Evolutionary conservation across 2,329 filamentous ascomycete genomes (phyloP).

Genomic region (Acephala macrosclerotiorum): DNA sequence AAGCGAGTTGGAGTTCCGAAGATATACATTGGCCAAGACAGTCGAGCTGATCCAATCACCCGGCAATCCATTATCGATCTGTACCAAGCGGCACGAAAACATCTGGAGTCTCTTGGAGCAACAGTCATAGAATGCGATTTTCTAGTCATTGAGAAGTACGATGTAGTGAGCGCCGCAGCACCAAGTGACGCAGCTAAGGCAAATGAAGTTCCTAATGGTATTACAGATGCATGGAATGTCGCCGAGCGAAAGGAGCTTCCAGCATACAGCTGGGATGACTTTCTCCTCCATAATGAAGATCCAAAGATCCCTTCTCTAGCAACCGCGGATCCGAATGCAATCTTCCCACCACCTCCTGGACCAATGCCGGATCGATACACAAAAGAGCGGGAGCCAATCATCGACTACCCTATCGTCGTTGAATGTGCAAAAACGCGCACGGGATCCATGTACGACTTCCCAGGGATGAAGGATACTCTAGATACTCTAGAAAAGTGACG

Average conservation of each 20-base stretch:
- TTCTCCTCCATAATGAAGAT: slow-evolving; percentile 22
- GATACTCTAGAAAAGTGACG: slow-evolving; percentile 56
- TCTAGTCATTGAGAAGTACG: too few relatives aligned
- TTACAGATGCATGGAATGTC: too few relatives aligned
- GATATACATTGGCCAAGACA: too few relatives aligned
- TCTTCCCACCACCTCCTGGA: slow-evolving; percentile 23
- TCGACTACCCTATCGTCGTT: not conserved
- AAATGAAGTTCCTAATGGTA: too few relatives aligned
- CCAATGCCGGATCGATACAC: slow-evolving; percentile 17
- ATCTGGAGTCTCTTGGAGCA: too few relatives aligned
- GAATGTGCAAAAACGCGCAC: not conserved
- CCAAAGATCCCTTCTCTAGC: slow-evolving; percentile 19
- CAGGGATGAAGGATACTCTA: slow-evolving; percentile 52
- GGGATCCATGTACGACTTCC: slow-evolving; percentile 12
- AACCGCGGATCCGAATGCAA: slow-evolving; percentile 32
- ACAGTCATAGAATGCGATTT: too few relatives aligned
- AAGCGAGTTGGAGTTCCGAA: too few relatives aligned
- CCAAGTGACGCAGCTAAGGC: too few relatives aligned
- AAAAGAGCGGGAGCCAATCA: not conserved
- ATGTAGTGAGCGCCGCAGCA: too few relatives aligned
- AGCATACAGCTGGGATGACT: slow-evolving; percentile 28
- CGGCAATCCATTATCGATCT: too few relatives aligned
- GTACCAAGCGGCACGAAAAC: too few relatives aligned
- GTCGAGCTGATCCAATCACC: too few relatives aligned
- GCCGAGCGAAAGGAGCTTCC: slow-evolving; percentile 21